phyloP scores from a whole-genome alignment of 345 rosid species.

The Citrus hindsii region DNA sequence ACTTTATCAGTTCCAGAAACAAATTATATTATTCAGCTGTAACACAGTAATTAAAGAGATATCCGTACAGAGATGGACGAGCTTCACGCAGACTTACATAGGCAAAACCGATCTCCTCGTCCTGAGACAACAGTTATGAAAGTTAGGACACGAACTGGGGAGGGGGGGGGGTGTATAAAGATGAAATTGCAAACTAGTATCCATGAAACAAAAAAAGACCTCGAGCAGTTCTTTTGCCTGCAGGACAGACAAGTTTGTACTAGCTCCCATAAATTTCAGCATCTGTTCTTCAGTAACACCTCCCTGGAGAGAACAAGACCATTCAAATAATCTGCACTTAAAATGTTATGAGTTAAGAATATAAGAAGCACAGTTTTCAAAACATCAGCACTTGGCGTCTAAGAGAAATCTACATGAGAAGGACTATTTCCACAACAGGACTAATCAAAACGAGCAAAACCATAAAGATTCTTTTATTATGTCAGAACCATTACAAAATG shows the following conservation, averaged over 20 bases:
- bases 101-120: slow-evolving; percentile 87
- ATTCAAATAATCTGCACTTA: slow-evolving; percentile 9
- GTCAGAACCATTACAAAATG: background rate
- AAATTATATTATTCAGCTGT: background rate
- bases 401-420: slow-evolving; percentile 6
- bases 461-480: background rate
- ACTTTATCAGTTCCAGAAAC: background rate
- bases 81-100: slow-evolving; percentile 89
- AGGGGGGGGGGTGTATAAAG: background rate
- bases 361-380: slow-evolving; percentile 6
- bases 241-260: slow-evolving; percentile 57
- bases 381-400: slow-evolving; percentile 8
- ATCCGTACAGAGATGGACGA: slow-evolving; percentile 77
- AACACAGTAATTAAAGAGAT: background rate
- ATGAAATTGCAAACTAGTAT: slow-evolving; percentile 7
- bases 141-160: slow-evolving; percentile 1
- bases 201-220: slow-evolving; percentile 39
- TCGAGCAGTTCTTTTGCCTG: slow-evolving; percentile 88
- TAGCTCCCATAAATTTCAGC: slow-evolving; percentile 96
- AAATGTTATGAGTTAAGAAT: background rate
- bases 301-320: slow-evolving; percentile 42
- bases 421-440: slow-evolving; percentile 3
- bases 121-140: slow-evolving; percentile 39
- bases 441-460: background rate
- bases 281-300: slow-evolving; percentile 97